A percentile compares a stretch with the other conserved stretches of the same genome.
These are phyloP conservation scores for Gillenia trifoliata DNA, from an alignment of 306 rosid species.

Conservation along the genomic window DNA sequence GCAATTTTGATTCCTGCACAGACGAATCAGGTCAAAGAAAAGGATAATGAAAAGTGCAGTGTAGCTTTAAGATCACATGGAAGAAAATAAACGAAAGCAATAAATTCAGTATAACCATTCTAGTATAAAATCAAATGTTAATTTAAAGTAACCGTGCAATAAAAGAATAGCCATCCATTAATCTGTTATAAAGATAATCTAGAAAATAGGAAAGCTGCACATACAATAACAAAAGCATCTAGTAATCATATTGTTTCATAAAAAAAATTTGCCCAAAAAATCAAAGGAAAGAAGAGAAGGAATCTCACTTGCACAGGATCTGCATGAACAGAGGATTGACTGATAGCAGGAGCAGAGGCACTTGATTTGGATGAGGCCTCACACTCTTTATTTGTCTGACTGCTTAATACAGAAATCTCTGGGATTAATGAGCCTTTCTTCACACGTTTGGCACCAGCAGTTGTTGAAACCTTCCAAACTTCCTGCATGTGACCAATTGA, in stretches of 20 bases:
- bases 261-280: constrained; percentile 16
- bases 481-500: constrained; percentile 50
- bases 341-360: constrained; percentile 38
- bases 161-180: neutral
- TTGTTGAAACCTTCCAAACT: constrained; percentile 96
- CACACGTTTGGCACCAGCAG: constrained; percentile 89
- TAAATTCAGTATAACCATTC: constrained; percentile 16
- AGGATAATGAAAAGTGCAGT: constrained; percentile 11
- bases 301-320: constrained; percentile 70
- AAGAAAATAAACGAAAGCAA: neutral
- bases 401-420: constrained; percentile 59
- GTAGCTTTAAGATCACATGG: constrained; percentile 8
- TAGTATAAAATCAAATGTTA: neutral
- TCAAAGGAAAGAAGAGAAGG: constrained; percentile 17
- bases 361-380: constrained; percentile 60
- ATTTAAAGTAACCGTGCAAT: neutral
- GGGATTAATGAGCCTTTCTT: constrained; percentile 59
- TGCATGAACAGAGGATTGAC: constrained; percentile 47
- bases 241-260: neutral
- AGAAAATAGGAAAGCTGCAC: neutral
- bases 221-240: constrained; percentile 6
- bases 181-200: neutral
- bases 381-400: constrained; percentile 57
- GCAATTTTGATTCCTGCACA: constrained; percentile 61
- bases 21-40: constrained; percentile 12